phyloP scores from a whole-genome alignment of 257 asterid species.

The Avicennia marina region DNA sequence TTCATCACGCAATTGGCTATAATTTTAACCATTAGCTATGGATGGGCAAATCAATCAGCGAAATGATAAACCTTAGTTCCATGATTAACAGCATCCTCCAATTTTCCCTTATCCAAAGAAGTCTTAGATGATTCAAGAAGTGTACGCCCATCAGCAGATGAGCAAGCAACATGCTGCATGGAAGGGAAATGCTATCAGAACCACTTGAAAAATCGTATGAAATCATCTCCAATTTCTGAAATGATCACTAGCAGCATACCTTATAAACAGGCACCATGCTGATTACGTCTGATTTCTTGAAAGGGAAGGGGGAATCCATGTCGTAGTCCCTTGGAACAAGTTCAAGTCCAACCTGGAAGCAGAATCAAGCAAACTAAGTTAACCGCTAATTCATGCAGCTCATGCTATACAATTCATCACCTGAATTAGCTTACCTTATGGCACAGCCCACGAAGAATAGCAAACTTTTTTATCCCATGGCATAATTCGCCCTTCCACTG shows the following conservation, averaged over 20 bases:
- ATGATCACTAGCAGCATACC: slow-evolving; percentile 31
- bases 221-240: slow-evolving; percentile 10
- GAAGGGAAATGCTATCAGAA: slow-evolving; percentile 27
- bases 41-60: slow-evolving; percentile 10
- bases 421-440: slow-evolving; percentile 48
- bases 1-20: slow-evolving; percentile 9
- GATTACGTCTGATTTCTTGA: slow-evolving; percentile 60
- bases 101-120: slow-evolving; percentile 75
- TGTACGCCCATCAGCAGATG: slow-evolving; percentile 83
- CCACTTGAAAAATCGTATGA: slow-evolving; percentile 10
- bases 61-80: slow-evolving; percentile 61
- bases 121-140: slow-evolving; percentile 75
- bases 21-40: not conserved
- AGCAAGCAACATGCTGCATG: slow-evolving; percentile 72
- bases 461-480: slow-evolving; percentile 52
- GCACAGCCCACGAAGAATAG: slow-evolving; percentile 77
- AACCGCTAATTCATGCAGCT: not conserved
- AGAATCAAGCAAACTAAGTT: not conserved
- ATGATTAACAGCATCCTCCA: slow-evolving; percentile 75
- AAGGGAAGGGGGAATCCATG: slow-evolving; percentile 65
- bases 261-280: slow-evolving; percentile 73
- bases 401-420: slow-evolving; percentile 3
- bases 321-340: slow-evolving; percentile 75
- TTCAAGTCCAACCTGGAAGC: slow-evolving; percentile 72
- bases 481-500: slow-evolving; percentile 49